Base-by-base conservation (phyloP, 345 rosid genomes). In the Hevea brasiliensis region DNA sequence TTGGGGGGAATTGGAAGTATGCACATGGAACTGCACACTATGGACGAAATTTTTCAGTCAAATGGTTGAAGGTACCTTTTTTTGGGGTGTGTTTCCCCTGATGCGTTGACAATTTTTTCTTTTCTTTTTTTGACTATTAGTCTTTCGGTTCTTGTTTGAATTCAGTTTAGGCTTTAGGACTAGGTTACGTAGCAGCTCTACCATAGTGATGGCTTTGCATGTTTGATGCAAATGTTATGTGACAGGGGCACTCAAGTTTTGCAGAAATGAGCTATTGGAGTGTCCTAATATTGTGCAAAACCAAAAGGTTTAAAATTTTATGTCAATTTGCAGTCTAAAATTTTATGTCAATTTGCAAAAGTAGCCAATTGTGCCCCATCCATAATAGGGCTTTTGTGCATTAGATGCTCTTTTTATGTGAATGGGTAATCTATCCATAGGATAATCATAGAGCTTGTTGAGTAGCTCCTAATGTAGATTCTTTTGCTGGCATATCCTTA, bases 1-100 rank as follows among this genome's bases (percentile, higher is more conserved):
- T 87, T 77, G 96, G 97, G 51, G 99, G 99, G 47, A 95, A 93
- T 76, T 93, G 98, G 99, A 91, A 96, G 84, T 90, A 93, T 82
- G 97, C 92, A 29, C 99, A 96, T 81, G 99, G 99, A 83, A 93
- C 98, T 75, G 96, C 97, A 63, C 97, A 90, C 79, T 96, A 90
- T 79, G 99, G 98, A 72, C 84, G 98, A 60, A 96, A 96, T 81
- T 96, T 96, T 85, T 90, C 99, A 50, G 97, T 96, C 77, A 93
- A 96, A 83, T 96, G 99, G 99, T 86, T 96, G 78, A 95, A 95
- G 96, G 99, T 90, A 76, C 68, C 53, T 29, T 32, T 67, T 20
- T 61, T 32, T 37, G 17, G 12, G 58, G 12, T 59, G 51, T 7
- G 3, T 64, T 41, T n/a, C 2, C 27, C 54, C 24, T 40, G 12